These are phyloP conservation scores for Tremellales sp. DNA, from an alignment of 1,284 basidiomycete species.

Conservation along the genomic window DNA sequence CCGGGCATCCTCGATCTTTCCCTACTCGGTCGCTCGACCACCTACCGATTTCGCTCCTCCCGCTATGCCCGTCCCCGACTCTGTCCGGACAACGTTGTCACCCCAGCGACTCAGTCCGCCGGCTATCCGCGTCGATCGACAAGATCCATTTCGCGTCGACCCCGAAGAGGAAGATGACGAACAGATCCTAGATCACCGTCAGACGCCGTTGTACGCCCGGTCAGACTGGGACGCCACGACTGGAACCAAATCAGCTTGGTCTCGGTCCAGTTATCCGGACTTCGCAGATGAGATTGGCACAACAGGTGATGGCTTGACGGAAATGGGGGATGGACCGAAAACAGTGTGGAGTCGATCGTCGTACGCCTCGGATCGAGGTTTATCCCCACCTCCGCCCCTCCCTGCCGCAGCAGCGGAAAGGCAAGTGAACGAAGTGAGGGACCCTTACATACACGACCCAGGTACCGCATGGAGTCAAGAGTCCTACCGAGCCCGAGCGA, in stretches of 20 bases:
- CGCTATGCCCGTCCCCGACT: neutral
- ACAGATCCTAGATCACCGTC: constrained; percentile 4
- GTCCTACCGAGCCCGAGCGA: constrained; percentile 14
- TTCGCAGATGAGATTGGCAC: neutral
- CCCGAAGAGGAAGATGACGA: constrained; percentile 1
- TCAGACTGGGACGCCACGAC: constrained; percentile 19
- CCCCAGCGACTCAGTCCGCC: too few species aligned
- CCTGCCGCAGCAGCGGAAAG: neutral
- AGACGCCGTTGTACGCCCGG: constrained; percentile 22
- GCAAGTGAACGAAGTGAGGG: neutral
- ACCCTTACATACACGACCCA: neutral
- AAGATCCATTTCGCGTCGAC: constrained; percentile 1
- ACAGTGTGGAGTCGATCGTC: neutral
- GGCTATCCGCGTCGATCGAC: too few species aligned
- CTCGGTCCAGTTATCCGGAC: neutral
- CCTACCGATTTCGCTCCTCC: constrained; percentile 16
- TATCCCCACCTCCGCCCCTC: neutral
- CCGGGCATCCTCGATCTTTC: constrained; percentile 21
- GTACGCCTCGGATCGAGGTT: neutral
- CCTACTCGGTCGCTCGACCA: constrained; percentile 26
- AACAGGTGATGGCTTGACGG: neutral
- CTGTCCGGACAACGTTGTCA: neutral
- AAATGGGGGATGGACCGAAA: neutral
- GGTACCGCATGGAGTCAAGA: constrained; percentile 11
- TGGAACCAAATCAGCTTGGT: neutral